These are phyloP conservation scores for Penicillium argentinense DNA, from an alignment of 495 filamentous ascomycete genomes.

Conservation along the genomic window DNA sequence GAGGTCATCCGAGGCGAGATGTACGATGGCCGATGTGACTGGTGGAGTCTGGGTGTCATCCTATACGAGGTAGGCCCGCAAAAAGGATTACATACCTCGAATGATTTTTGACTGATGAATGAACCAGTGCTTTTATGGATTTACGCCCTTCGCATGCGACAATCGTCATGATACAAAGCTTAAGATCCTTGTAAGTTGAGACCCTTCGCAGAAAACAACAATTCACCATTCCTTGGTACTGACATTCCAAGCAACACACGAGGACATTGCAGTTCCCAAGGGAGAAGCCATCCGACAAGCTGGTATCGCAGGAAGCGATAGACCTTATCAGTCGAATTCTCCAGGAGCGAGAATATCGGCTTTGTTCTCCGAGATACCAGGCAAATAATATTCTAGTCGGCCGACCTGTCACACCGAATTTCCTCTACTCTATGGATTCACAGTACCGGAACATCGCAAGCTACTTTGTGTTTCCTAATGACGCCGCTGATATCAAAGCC, in stretches of 20 bases:
- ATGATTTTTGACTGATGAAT: neutral
- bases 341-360: constrained; percentile 70
- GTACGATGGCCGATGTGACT: constrained; percentile 93
- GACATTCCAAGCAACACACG: constrained; percentile 50
- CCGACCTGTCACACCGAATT: constrained; percentile 33
- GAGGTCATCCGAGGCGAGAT: constrained; percentile 80
- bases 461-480: constrained; percentile 72
- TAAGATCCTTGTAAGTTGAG: constrained; percentile 68
- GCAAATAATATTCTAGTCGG: constrained; percentile 54
- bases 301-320: constrained; percentile 62
- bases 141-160: constrained; percentile 83
- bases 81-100: too few relatives aligned
- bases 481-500: constrained; percentile 74
- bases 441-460: constrained; percentile 38
- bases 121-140: constrained; percentile 90
- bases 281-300: constrained; percentile 45
- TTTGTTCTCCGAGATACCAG: constrained; percentile 71
- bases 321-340: constrained; percentile 76
- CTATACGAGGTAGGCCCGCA: constrained; percentile 74
- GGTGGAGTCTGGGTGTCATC: constrained; percentile 94
- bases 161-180: constrained; percentile 77
- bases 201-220: too few relatives aligned
- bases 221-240: too few relatives aligned
- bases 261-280: constrained; percentile 61
- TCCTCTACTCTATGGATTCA: constrained; percentile 34